Evolutionary conservation across 495 filamentous ascomycete species (phyloP), one percentile per base, ranked within the genome.

Genomic region (Aspergillus incahuasiensis): DNA sequence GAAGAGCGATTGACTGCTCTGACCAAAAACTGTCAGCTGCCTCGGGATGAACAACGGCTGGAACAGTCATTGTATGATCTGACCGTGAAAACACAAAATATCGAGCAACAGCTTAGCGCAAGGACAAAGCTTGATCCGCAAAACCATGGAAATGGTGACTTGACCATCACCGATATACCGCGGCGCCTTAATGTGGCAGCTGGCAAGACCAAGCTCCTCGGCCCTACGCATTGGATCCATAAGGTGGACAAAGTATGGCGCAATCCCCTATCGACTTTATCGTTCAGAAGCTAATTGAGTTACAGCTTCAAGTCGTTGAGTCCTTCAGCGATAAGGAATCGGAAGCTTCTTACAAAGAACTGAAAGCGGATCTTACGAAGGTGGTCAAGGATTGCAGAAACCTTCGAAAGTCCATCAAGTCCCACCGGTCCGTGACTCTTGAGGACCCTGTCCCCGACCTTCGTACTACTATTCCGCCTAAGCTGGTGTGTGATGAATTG

Each of bases 161-260:
- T 24, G 15, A 20, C 21, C 2, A 16, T 12, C 6, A 21, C 6
- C 48, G 39, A 47, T 49, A 57, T 48, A 8, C 38, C 51, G n/a
- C 53, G 45, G 7, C 62, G 53, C 18, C 49, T 65, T 21, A 52
- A 59, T 56, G 41, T 30, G 3, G 32, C 56, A 18, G 52, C 55
- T 5, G 44, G 47, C 35, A 80, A 78, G 60, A 73, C 68, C 22
- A 74, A 77, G 53, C 48, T 74, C 9, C 60, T 76, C 42, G 70
- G 68, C 39, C 71, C 68, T 54, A 76, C 68, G 35, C 65, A 73
- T 54, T 73, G 69, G 66, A 63, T 73, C 56, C 65, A 69, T 47
- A 65, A 46, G 4, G 59, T 66, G 22, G 57, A 66, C 46, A 73
- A 76, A 67, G 77, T 79, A 73, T 52, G 40, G 20, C 46, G 20